Conservation (phyloP, 345 rosid genomes). For the Trapa bicornis region DNA sequence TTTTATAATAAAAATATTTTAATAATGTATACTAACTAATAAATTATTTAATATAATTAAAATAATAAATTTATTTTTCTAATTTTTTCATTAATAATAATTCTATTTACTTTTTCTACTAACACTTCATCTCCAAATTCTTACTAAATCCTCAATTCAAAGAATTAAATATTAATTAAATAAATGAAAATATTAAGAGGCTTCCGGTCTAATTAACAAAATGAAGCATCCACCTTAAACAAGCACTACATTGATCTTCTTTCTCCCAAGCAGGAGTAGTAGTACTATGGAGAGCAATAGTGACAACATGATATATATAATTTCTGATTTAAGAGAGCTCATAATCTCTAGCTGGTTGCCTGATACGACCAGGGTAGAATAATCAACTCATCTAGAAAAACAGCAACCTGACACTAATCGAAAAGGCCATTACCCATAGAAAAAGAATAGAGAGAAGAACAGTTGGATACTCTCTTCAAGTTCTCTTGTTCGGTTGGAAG, state of each 20-base stretch:
- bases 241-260: too few species aligned
- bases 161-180: not conserved
- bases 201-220: not conserved
- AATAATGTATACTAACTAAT: too few species aligned
- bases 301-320: not conserved
- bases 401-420: not conserved
- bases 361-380: not conserved
- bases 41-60: too few species aligned
- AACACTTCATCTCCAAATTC: too few species aligned
- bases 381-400: not conserved
- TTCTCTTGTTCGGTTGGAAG: constrained; percentile 30
- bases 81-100: too few species aligned
- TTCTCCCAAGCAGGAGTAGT: too few species aligned
- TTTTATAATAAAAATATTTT: too few species aligned
- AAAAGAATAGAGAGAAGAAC: not conserved
- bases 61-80: too few species aligned
- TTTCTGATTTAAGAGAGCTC: not conserved
- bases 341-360: not conserved
- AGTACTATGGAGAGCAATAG: too few species aligned
- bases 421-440: not conserved
- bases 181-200: not conserved
- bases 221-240: not conserved
- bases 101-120: too few species aligned
- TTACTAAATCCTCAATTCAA: too few species aligned
- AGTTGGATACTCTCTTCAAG: not conserved